A percentile compares a stretch with the other conserved stretches of the same genome.
Evolutionary conservation across 2,329 filamentous ascomycete species (phyloP).

Genomic region (Xylariaceae sp.): DNA sequence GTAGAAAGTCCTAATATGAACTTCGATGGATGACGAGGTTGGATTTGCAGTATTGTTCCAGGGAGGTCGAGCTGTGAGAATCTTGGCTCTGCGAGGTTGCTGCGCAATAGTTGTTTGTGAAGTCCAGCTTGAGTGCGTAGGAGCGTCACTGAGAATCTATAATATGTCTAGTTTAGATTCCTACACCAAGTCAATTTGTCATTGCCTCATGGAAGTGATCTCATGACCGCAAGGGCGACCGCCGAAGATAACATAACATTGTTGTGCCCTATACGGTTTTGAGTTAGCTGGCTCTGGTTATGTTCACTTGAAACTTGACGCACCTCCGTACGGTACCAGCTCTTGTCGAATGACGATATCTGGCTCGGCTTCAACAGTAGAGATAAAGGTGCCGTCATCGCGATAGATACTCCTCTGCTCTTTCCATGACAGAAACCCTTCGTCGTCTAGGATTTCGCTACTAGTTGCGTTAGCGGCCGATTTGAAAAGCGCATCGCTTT

Average conservation of each 20-base stretch:
- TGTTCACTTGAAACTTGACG: conserved; percentile 32
- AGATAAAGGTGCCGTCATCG: conserved; percentile 55
- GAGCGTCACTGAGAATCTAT: no score
- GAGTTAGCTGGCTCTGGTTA: background rate
- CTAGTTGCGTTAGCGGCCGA: conserved; percentile 61
- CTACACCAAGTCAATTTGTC: conserved; percentile 5
- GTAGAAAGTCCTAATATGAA: no score
- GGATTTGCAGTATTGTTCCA: no score
- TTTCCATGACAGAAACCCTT: conserved; percentile 52
- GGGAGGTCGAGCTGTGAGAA: no score
- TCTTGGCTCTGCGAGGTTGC: no score
- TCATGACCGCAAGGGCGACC: conserved; percentile 67
- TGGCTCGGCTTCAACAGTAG: conserved; percentile 51
- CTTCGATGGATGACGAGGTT: no score
- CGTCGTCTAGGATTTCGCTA: conserved; percentile 43
- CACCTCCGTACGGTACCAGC: conserved; percentile 60
- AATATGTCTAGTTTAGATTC: no score
- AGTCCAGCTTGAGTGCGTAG: no score
- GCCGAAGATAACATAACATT: conserved; percentile 69
- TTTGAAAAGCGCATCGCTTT: conserved; percentile 69
- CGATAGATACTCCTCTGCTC: conserved; percentile 50
- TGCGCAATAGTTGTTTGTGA: no score
- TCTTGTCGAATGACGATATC: conserved; percentile 60
- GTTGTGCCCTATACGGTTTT: conserved; percentile 66
- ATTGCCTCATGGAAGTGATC: conserved; percentile 59